These are phyloP conservation scores for Entophlyctis luteolus DNA, from an alignment of 192 early-diverging fungal genomes.

Conservation along the genomic window DNA sequence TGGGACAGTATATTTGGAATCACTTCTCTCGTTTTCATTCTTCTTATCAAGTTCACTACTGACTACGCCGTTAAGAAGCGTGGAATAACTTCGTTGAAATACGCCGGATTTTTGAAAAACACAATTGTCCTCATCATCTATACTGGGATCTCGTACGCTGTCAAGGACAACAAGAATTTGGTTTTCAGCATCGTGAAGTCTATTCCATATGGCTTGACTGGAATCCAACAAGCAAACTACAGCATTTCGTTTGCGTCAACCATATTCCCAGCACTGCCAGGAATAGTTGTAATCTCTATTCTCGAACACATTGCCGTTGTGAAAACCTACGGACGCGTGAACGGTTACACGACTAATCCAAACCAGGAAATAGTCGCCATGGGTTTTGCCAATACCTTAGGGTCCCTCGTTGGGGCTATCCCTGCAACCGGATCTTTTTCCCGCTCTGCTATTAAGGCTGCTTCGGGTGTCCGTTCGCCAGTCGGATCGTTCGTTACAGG, in stretches of 20 bases:
- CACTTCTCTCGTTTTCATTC: slow-evolving; percentile 34
- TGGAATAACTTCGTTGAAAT: slow-evolving; percentile 42
- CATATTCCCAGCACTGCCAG: slow-evolving; percentile 42
- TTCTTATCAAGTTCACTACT: slow-evolving; percentile 35
- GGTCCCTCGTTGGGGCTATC: slow-evolving; percentile 81
- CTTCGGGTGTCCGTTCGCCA: slow-evolving; percentile 79
- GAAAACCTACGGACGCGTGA: slow-evolving; percentile 78
- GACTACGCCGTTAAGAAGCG: background rate
- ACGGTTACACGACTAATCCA: slow-evolving; percentile 76
- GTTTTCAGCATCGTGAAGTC: slow-evolving; percentile 60
- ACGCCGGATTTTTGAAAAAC: slow-evolving; percentile 67
- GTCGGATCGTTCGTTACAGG: slow-evolving; percentile 75
- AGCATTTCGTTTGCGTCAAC: slow-evolving; percentile 47
- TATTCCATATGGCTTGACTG: slow-evolving; percentile 71
- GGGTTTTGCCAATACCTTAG: slow-evolving; percentile 79
- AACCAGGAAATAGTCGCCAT: slow-evolving; percentile 90
- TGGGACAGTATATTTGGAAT: slow-evolving; percentile 58
- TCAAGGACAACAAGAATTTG: slow-evolving; percentile 41
- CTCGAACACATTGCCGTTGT: slow-evolving; percentile 89
- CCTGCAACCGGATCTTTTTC: slow-evolving; percentile 92
- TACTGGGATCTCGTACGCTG: slow-evolving; percentile 64
- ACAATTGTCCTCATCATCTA: slow-evolving; percentile 70
- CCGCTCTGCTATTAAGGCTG: slow-evolving; percentile 84
- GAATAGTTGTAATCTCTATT: slow-evolving; percentile 70
- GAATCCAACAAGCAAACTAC: slow-evolving; percentile 1